Evolutionary conservation across 305 asterid species (phyloP), one percentile per base, ranked within the genome.

Genomic region (Rubia occidens): DNA sequence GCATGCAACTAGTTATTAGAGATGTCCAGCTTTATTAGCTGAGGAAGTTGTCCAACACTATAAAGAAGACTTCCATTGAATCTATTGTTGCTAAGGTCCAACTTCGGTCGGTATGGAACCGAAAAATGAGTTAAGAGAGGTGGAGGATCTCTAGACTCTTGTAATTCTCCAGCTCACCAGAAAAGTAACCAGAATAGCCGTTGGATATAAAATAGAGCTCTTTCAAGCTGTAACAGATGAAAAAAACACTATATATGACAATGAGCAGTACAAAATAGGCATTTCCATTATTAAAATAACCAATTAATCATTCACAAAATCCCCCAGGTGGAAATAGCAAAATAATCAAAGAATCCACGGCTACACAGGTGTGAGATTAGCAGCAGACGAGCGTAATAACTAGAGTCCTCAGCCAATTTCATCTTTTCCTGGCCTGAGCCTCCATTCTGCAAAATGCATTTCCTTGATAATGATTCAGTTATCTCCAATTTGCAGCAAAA

Each of bases 331-430:
- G 49, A 8, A 66, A 17, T 13, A 13, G 24, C 21, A 14, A 66
- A 66, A 45, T 15, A 17, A 26, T 63, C 49, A 66, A 66, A 44
- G 70, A 66, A 11, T 55, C 42, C 40, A 17, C 32, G 43, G 58
- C 15, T 44, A 49, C 58, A 4, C 42, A 20, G 13, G 58, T 6
- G 3, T 8, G 39, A 65, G 39, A 44, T 43, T 21, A 47, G 55
- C 14, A 3, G 6, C 58, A 24, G 20, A 49, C 18, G 8, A 18
- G 18, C 20, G 20, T 49, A 49, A 18, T 6, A 45, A 45, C 54
- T n/a, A 13, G 6, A 14, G 54, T 66, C 88, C 98, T 5, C 96
- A 76, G 78, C 88, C 97, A 56, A 90, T 93, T 78, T 90, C 97
- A 66, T 88, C 96, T 26, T 94, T 87, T 17, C 96, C 15, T 7